Evolutionary conservation across 305 asterid genomes (phyloP).

Genomic region (Plantago lanceolata): DNA sequence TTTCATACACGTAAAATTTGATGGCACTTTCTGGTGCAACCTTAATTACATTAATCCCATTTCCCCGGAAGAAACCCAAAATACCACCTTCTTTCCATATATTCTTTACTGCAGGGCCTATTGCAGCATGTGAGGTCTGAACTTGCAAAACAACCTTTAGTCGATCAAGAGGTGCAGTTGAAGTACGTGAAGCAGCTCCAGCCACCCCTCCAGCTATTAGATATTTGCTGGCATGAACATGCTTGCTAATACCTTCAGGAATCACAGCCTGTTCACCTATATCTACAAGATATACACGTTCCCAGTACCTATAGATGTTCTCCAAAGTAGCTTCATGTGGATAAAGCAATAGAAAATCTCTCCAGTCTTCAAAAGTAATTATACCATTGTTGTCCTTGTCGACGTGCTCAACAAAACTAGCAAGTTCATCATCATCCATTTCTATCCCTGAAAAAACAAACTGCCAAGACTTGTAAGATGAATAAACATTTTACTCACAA

Average conservation of each 20-base stretch:
- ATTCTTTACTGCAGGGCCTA: constrained; percentile 52
- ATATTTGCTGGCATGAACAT: constrained; percentile 73
- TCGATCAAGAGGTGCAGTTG: constrained; percentile 95
- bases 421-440: constrained; percentile 88
- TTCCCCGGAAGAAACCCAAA: constrained; percentile 77
- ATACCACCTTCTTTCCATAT: constrained; percentile 77
- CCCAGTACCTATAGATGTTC: constrained; percentile 86
- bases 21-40: constrained; percentile 99
- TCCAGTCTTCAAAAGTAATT: constrained; percentile 97
- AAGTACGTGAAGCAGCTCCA: constrained; percentile 94
- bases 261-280: constrained; percentile 94
- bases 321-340: constrained; percentile 96
- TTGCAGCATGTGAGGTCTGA: constrained; percentile 68
- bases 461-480: constrained; percentile 72
- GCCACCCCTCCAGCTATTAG: constrained; percentile 96
- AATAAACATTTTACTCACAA: constrained; percentile 24
- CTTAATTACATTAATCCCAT: constrained; percentile 83
- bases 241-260: constrained; percentile 93
- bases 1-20: constrained; percentile 78
- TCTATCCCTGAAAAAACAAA: constrained; percentile 86
- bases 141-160: constrained; percentile 87
- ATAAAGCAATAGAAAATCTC: constrained; percentile 86
- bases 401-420: constrained; percentile 94
- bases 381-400: constrained; percentile 94
- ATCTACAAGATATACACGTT: constrained; percentile 89